Evolutionary conservation across 352 stramenopile species (phyloP), one percentile per base, ranked within the genome.

Genomic region (Peronospora farinosa): DNA sequence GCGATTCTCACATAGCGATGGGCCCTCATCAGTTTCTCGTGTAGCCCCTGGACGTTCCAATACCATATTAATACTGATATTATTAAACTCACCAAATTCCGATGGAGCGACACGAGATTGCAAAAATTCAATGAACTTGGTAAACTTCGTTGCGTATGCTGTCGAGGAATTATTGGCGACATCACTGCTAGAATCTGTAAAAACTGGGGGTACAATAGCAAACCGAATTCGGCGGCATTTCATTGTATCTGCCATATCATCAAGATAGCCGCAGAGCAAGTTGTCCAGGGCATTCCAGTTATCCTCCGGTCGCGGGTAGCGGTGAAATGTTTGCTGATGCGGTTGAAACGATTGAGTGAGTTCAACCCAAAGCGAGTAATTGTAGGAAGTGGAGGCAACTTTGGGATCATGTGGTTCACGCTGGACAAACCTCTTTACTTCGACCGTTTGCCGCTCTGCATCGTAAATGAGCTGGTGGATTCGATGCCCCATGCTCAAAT

Each of bases 401-500:
- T 66, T 44, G 1, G 50, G 47, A 25, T 68, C 51, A 19, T 66
- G 61, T 21, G 60, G 58, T 23, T 73, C 50, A 1, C 74, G 77
- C 27, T 85, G 70, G 25, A 85, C 63, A 57, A 84, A 92, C 36
- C 73, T 57, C 46, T 89, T 89, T 7, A 92, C 79, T 46, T 92
- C 78, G 36, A 92, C 81, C 1, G 74, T 83, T 44, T 89, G 76
- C 4, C 72, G 63, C 33, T 86, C 68, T 7, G 74, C 60, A 39
- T 92, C 78, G 40, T 90, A 87, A 36, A 84, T 85, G 7, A 92
- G 69, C 48, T 86, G 71, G 51, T 92, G 78, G 44, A 92, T 88
- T 5, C 76, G 74, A 40, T 92, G 78, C 9, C 77, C 81, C 73
- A 89, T 89, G 35, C 76, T 90, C 33, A 92, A 53, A 51, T 81